Conservation (phyloP, 257 asterid species). For the Linaria vulgaris region DNA sequence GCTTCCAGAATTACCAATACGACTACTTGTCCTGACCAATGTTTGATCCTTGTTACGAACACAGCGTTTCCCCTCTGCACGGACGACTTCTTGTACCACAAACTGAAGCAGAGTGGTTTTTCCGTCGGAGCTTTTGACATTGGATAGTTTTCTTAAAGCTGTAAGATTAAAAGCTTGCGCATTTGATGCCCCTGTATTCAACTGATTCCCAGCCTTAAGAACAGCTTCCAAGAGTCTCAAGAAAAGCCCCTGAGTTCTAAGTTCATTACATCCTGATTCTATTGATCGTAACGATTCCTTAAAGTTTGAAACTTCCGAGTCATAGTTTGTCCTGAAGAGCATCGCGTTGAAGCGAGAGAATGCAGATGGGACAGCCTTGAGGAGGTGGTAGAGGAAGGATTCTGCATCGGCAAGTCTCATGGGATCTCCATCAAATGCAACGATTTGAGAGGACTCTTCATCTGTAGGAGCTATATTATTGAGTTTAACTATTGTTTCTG, state of each 20-base stretch:
- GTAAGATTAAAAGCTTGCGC: slow-evolving; percentile 88
- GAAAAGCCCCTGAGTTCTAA: slow-evolving; percentile 72
- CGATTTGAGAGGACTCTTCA: slow-evolving; percentile 64
- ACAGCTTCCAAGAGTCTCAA: slow-evolving; percentile 91
- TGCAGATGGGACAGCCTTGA: slow-evolving; percentile 79
- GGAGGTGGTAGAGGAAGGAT: slow-evolving; percentile 82
- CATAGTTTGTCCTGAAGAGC: slow-evolving; percentile 67
- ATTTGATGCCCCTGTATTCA: slow-evolving; percentile 84
- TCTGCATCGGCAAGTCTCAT: slow-evolving; percentile 82
- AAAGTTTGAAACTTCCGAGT: slow-evolving; percentile 43
- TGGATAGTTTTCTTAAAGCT: slow-evolving; percentile 76
- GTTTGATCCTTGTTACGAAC: slow-evolving; percentile 49
- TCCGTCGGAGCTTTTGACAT: slow-evolving; percentile 88
- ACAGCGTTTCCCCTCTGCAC: slow-evolving; percentile 91
- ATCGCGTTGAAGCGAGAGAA: slow-evolving; percentile 69
- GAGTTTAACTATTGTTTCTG: slow-evolving; percentile 76
- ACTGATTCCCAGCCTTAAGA: slow-evolving; percentile 80
- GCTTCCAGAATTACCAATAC: background rate
- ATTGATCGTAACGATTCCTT: slow-evolving; percentile 54
- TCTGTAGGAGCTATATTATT: slow-evolving; percentile 62
- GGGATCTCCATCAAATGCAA: slow-evolving; percentile 71
- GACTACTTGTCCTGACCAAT: slow-evolving; percentile 49
- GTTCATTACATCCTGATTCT: slow-evolving; percentile 75
- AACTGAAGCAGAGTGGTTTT: slow-evolving; percentile 91
- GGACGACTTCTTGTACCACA: slow-evolving; percentile 86